Evolutionary conservation across 352 stramenopile species (phyloP).

Genomic region (Pythium biforme): DNA sequence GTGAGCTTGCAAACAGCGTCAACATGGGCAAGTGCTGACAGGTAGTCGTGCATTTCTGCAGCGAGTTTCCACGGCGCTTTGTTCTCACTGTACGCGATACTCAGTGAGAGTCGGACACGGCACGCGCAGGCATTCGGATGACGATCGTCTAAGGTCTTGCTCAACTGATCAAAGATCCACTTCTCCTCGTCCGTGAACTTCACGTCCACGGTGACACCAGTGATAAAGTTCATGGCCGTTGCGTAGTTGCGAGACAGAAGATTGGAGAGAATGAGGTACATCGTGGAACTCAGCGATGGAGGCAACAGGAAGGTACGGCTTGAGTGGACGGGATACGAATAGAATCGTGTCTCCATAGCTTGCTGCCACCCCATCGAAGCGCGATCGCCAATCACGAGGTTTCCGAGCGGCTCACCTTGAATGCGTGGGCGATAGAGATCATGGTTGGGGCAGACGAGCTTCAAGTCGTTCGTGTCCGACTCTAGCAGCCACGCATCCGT

Average conservation of each 20-base stretch:
- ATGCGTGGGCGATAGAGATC: slow-evolving; percentile 80
- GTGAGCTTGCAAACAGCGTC: slow-evolving; percentile 93
- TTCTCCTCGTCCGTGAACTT: slow-evolving; percentile 94
- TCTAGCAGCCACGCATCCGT: slow-evolving; percentile 72
- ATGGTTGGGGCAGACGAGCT: slow-evolving; percentile 79
- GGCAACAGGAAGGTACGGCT: slow-evolving; percentile 94
- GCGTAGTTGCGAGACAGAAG: slow-evolving; percentile 95
- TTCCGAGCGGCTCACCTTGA: slow-evolving; percentile 76
- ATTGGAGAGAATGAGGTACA: slow-evolving; percentile 98
- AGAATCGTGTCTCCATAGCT: slow-evolving; percentile 92
- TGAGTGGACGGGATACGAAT: slow-evolving; percentile 98
- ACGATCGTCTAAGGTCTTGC: slow-evolving; percentile 93
- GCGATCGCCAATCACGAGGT: slow-evolving; percentile 74
- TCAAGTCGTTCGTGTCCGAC: slow-evolving; percentile 76
- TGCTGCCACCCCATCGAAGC: slow-evolving; percentile 81
- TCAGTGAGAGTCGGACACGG: slow-evolving; percentile 87
- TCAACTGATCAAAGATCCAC: slow-evolving; percentile 96
- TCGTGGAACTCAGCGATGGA: slow-evolving; percentile 93
- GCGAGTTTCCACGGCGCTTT: slow-evolving; percentile 89
- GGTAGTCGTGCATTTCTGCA: slow-evolving; percentile 85
- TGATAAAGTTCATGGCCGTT: slow-evolving; percentile 95
- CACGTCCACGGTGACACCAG: slow-evolving; percentile 96
- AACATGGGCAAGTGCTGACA: slow-evolving; percentile 88
- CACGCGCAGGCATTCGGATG: slow-evolving; percentile 96
- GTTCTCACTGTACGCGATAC: slow-evolving; percentile 88